A percentile compares a stretch with the other conserved stretches of the same genome.
These are phyloP conservation scores for Sesbania bispinosa DNA, from an alignment of 306 rosid species.

Conservation along the genomic window DNA sequence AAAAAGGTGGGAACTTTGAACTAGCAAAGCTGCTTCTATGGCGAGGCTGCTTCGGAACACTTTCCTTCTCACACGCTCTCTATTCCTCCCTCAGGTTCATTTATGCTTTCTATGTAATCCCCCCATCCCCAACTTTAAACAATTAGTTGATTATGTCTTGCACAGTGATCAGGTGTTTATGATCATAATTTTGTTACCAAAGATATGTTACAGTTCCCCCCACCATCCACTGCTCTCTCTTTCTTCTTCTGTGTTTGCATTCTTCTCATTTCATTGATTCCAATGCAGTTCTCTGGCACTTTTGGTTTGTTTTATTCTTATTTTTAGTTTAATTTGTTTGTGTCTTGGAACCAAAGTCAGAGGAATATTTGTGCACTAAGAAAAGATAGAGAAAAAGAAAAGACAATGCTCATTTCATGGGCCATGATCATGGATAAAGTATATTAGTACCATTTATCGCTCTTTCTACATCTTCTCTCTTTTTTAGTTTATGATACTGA, in stretches of 20 bases:
- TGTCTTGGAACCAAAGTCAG: neutral
- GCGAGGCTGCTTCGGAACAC: constrained; percentile 68
- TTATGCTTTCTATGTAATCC: neutral
- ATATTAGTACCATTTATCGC: neutral
- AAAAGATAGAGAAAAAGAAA: neutral
- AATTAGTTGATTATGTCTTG: neutral
- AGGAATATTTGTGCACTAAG: neutral
- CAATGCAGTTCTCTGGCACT: neutral
- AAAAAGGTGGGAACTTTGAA: neutral
- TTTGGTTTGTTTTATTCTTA: too few relatives aligned
- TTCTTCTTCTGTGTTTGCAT: neutral
- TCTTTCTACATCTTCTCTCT: neutral
- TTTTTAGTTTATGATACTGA: neutral
- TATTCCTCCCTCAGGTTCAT: constrained; percentile 45
- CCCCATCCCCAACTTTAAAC: neutral
- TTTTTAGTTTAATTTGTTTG: neutral
- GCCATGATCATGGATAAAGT: neutral
- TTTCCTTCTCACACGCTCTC: constrained; percentile 44
- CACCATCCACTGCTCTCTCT: neutral
- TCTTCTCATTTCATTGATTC: neutral
- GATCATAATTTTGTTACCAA: neutral
- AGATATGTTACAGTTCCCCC: neutral
- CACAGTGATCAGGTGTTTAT: neutral
- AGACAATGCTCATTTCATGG: neutral
- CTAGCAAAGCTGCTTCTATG: constrained; percentile 40